These are phyloP conservation scores for Nemania serpens DNA, from an alignment of 2,329 filamentous ascomycete genomes.

Conservation along the genomic window DNA sequence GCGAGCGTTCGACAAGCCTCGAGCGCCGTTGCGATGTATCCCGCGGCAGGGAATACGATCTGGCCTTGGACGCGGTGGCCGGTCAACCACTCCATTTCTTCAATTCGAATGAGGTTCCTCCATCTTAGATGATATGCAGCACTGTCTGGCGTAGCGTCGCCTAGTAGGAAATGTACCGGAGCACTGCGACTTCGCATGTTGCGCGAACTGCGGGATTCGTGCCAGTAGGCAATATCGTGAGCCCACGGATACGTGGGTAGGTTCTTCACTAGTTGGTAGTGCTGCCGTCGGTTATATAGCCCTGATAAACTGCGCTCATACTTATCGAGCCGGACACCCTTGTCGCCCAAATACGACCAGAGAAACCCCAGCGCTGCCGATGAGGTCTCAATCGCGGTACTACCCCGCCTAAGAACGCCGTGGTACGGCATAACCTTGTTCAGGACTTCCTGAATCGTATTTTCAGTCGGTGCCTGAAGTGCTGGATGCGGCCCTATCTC, in stretches of 20 bases:
- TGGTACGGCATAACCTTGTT: neutral
- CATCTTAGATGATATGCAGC: neutral
- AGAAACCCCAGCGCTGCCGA: neutral
- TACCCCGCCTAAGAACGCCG: neutral
- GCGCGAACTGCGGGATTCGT: neutral
- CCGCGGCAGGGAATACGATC: neutral
- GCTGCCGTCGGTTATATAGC: neutral
- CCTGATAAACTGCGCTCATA: no score
- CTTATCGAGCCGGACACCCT: neutral
- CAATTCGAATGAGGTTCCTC: neutral
- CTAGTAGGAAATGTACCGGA: neutral
- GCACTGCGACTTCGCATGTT: neutral
- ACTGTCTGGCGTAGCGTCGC: neutral
- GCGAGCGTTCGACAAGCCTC: neutral
- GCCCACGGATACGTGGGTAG: neutral
- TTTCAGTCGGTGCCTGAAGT: constrained; percentile 40
- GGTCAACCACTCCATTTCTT: neutral
- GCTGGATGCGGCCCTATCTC: constrained; percentile 54
- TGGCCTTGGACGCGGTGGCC: neutral
- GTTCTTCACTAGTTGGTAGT: neutral
- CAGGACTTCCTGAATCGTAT: neutral
- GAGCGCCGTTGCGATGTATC: neutral
- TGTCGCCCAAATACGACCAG: neutral
- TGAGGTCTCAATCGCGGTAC: neutral
- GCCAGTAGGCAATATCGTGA: neutral